Evolutionary conservation across 2,329 filamentous ascomycete species (phyloP).

Genomic region (Penicillium corylophilum): DNA sequence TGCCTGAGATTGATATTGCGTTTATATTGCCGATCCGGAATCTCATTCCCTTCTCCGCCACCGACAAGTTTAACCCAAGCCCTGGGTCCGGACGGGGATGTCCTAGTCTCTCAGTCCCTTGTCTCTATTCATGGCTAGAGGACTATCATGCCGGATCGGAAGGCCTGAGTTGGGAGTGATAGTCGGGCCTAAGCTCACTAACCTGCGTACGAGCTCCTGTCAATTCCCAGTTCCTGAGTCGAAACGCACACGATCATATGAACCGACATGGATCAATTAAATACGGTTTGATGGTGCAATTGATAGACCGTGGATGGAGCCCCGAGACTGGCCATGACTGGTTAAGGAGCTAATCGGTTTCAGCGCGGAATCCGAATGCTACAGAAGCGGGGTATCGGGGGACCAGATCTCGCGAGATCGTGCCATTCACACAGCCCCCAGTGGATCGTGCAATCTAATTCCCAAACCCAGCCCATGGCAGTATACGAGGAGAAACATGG

Average conservation of each 20-base stretch:
- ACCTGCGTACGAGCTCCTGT: slow-evolving; percentile 1
- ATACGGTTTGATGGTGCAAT: slow-evolving; percentile 3
- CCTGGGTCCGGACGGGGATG: neutral
- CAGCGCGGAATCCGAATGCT: neutral
- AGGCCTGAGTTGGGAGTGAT: neutral
- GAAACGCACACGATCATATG: slow-evolving; percentile 13
- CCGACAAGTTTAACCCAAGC: slow-evolving; percentile 1
- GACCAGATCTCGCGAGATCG: slow-evolving; percentile 16
- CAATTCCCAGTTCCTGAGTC: neutral
- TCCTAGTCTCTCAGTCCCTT: neutral
- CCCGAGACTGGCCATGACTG: neutral
- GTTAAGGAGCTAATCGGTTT: neutral
- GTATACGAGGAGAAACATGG: slow-evolving; percentile 3
- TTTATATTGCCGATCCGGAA: slow-evolving; percentile 28
- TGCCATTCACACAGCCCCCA: neutral
- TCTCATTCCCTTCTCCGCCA: slow-evolving; percentile 10
- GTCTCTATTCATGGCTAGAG: slow-evolving; percentile 8
- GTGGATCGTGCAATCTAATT: slow-evolving; percentile 14
- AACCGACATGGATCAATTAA: neutral
- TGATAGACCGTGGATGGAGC: neutral
- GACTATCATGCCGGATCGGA: neutral
- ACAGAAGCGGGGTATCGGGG: slow-evolving; percentile 4
- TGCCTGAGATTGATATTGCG: slow-evolving; percentile 22
- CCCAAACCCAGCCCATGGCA: slow-evolving; percentile 11
- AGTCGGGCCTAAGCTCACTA: slow-evolving; percentile 6